phyloP scores from a whole-genome alignment of 2,329 filamentous ascomycete genomes.

The Ustulina deusta region DNA sequence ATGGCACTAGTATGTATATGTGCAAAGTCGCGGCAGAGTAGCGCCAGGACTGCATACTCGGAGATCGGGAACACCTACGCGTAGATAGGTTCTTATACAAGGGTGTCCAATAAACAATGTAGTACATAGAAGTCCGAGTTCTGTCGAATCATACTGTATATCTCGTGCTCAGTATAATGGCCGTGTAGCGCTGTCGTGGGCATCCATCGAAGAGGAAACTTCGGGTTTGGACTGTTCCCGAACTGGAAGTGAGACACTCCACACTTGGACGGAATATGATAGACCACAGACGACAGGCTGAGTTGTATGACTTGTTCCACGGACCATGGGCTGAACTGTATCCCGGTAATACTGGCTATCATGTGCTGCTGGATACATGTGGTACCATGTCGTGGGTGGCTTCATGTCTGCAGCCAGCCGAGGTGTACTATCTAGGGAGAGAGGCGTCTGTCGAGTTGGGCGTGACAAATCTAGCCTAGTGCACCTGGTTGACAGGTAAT shows the following conservation, averaged over 20 bases:
- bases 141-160: too few species aligned
- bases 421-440: neutral
- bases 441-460: slow-evolving; percentile 2
- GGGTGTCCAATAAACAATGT: too few species aligned
- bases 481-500: too few species aligned
- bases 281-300: neutral
- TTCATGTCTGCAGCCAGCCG: slow-evolving; percentile 13
- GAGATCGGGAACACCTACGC: neutral
- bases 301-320: neutral
- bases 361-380: neutral
- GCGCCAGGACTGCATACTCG: too few species aligned
- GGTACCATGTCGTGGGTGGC: neutral
- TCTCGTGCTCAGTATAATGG: too few species aligned
- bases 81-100: neutral
- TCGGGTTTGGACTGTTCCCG: neutral
- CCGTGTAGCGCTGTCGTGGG: too few species aligned
- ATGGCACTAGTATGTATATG: neutral
- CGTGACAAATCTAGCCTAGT: slow-evolving; percentile 22
- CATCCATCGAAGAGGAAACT: neutral
- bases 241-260: neutral
- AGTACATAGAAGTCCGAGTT: neutral
- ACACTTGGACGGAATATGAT: neutral
- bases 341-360: neutral
- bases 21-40: too few species aligned
- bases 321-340: neutral